Evolutionary conservation across 2,329 filamentous ascomycete genomes (phyloP), one percentile per base, ranked within the genome.

Genomic region (Aspergillus piperis): DNA sequence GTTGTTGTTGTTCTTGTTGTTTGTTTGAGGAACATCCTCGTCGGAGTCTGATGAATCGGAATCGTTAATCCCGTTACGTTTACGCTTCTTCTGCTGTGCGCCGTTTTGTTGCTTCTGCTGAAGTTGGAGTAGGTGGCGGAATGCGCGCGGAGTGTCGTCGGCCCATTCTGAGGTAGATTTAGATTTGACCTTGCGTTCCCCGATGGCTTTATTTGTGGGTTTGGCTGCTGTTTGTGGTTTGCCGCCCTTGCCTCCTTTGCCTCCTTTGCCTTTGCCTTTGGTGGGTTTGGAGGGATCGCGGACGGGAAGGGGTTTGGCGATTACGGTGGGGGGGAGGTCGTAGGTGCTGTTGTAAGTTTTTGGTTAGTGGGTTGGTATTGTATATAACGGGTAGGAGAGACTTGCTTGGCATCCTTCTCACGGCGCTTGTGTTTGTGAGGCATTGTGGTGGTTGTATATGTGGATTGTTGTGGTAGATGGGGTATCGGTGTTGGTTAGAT

Each of bases 91-190:
- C 21, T 71, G 75, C 23, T 77, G 77, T 32, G 68, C 61, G 2
- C 88, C 56, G 48, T 8, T 83, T 13, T 36, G 10, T 36, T 36
- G 32, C 11, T 36, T 13, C 11, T 36, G 32, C 42, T 88, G 85
- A 66, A 88, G 85, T 36, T 90, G 87, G 90, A 98, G 95, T 63
- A 98, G 79, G 11, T 92, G 88, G 63, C 86, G 86, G 76, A 99
- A 99, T 1, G 90, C 91, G 66, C 91, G 90, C 0, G 95, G 95
- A 1, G 90, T 93, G 77, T 98, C 95, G 73, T 96, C 88, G 41
- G 39, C 53, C 8, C 44, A 38, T 54, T 57, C 70, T 42, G 78
- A 82, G 87, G 69, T 79, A 8, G 30, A 42, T 15, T 44, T 42
- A 3, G 53, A 11, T 39, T 19, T 17, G 27, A 11, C 27, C 10